Evolutionary conservation across 1,284 basidiomycete genomes (phyloP).

Genomic region (Crepidotus sp.): DNA sequence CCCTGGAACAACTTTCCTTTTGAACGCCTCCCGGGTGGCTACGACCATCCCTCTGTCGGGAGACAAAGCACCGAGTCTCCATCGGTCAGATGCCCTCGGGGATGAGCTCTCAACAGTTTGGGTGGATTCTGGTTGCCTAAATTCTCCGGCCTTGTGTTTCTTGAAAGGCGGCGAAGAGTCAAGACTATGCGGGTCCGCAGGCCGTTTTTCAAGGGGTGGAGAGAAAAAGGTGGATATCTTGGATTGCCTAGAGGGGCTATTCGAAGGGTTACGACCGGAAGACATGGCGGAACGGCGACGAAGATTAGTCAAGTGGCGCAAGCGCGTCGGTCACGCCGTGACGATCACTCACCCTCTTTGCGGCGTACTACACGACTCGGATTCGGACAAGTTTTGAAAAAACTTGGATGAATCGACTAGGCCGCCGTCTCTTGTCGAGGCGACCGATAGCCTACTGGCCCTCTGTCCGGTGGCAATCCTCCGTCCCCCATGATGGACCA

Average conservation of each 20-base stretch:
- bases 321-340: constrained; percentile 1
- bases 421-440: neutral
- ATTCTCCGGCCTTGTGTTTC: constrained; percentile 22
- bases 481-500: constrained; percentile 29
- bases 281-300: no score
- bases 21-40: constrained; percentile 35
- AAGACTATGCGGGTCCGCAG: neutral
- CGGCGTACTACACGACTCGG: no score
- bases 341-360: no score
- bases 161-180: constrained; percentile 31
- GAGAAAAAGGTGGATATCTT: constrained; percentile 14
- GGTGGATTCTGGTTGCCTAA: neutral
- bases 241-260: constrained; percentile 8
- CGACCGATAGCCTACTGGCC: neutral
- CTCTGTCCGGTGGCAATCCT: constrained; percentile 12
- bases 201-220: neutral
- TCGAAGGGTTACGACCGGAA: neutral
- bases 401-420: neutral
- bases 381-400: no score
- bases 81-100: constrained; percentile 16
- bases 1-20: constrained; percentile 43
- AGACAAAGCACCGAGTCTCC: constrained; percentile 23
- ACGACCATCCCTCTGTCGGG: constrained; percentile 19
- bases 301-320: no score
- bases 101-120: constrained; percentile 2